phyloP scores from a whole-genome alignment of 2,329 filamentous ascomycete species.

The Didymella pinodella region DNA sequence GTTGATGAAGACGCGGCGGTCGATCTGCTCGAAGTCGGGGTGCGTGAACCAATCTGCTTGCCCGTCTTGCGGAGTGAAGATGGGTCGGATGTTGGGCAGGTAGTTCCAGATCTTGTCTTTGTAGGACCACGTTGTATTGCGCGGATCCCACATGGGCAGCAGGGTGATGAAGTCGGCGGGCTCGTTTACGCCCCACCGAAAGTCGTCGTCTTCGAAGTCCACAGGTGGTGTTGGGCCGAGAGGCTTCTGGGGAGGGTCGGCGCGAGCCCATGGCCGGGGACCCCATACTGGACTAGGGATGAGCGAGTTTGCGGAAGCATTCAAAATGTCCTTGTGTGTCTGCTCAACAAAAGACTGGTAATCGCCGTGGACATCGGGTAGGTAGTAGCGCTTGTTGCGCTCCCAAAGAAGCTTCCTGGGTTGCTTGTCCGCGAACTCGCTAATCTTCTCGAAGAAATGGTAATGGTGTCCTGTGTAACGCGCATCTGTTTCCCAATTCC shows the following conservation, averaged over 20 bases:
- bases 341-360: constrained; percentile 57
- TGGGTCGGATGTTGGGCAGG: constrained; percentile 68
- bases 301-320: constrained; percentile 48
- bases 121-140: constrained; percentile 79
- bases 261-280: constrained; percentile 69
- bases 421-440: constrained; percentile 61
- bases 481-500: constrained; percentile 89
- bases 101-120: constrained; percentile 61
- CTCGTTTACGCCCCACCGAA: constrained; percentile 87
- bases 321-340: constrained; percentile 53
- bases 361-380: constrained; percentile 60
- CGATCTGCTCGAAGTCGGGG: constrained; percentile 57
- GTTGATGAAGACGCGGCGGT: constrained; percentile 86
- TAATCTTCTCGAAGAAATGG: constrained; percentile 74
- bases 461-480: constrained; percentile 83
- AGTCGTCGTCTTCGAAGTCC: constrained; percentile 78
- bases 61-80: constrained; percentile 84
- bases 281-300: constrained; percentile 79
- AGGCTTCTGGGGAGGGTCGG: constrained; percentile 71
- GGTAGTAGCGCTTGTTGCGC: constrained; percentile 64
- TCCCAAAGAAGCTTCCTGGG: constrained; percentile 68
- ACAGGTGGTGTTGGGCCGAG: constrained; percentile 78
- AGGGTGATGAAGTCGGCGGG: constrained; percentile 92
- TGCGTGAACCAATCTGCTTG: constrained; percentile 64
- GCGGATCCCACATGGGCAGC: constrained; percentile 90